These are phyloP conservation scores for Solanum chacoense DNA, from an alignment of 305 asterid genomes.

Conservation along the genomic window DNA sequence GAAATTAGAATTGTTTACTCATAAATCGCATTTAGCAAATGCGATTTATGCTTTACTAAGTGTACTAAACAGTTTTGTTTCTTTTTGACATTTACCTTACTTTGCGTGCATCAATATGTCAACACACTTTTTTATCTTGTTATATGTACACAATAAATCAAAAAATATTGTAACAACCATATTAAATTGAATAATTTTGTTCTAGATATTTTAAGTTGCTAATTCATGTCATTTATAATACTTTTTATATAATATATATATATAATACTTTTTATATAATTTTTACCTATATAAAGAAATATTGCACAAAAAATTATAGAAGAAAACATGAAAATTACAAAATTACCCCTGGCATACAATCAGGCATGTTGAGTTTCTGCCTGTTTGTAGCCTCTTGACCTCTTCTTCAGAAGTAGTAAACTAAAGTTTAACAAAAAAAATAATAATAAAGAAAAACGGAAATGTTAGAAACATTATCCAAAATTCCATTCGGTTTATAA, in stretches of 20 bases:
- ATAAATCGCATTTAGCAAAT: rapidly evolving
- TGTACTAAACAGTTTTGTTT: neutral
- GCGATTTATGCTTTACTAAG: neutral
- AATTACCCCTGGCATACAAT: neutral
- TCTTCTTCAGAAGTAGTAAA: neutral
- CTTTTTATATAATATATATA: too few relatives aligned
- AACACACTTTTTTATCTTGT: neutral
- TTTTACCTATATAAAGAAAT: neutral
- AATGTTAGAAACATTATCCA: neutral
- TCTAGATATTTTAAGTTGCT: too few relatives aligned
- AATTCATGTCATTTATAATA: neutral
- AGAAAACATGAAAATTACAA: neutral
- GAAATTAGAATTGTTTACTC: too few relatives aligned
- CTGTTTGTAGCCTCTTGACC: neutral
- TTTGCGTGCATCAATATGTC: neutral
- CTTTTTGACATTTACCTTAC: neutral
- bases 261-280: too few relatives aligned
- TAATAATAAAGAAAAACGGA: neutral
- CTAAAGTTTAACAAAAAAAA: neutral
- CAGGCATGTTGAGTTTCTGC: neutral
- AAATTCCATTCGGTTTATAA: neutral
- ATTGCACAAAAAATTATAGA: neutral
- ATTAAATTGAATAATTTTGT: neutral
- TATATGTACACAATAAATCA: neutral
- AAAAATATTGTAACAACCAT: neutral